phyloP scores from a whole-genome alignment of 352 stramenopile genomes.

The Globisporangium polare region DNA sequence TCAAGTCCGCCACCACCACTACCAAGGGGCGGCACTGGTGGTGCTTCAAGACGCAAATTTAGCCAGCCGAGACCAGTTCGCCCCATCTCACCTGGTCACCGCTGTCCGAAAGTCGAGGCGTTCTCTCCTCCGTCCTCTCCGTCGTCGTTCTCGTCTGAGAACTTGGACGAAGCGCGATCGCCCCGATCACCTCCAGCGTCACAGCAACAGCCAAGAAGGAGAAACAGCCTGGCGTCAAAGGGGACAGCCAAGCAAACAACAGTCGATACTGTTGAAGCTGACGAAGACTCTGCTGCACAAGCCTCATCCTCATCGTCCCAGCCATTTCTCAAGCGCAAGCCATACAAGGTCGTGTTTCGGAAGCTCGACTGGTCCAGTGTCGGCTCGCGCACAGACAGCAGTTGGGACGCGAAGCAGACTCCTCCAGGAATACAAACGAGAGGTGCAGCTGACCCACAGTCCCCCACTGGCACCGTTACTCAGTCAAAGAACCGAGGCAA shows the following conservation, averaged over 20 bases:
- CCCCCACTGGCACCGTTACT: not conserved
- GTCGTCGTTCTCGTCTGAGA: conserved; percentile 38
- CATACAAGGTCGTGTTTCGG: conserved; percentile 61
- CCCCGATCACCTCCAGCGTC: not conserved
- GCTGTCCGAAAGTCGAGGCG: conserved; percentile 23
- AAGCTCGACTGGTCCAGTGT: conserved; percentile 61
- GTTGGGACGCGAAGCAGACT: conserved; percentile 15
- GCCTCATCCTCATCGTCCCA: no score
- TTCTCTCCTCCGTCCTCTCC: conserved; percentile 53
- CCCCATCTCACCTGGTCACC: not conserved
- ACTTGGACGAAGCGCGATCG: not conserved
- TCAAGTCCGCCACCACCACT: not conserved
- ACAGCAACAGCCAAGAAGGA: conserved; percentile 5
- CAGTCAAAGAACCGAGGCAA: not conserved
- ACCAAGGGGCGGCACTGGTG: not conserved
- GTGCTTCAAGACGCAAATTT: no score
- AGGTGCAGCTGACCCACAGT: not conserved
- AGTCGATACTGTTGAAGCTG: not conserved
- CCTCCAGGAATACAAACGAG: not conserved
- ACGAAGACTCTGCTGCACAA: not conserved
- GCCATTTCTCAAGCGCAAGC: conserved; percentile 64
- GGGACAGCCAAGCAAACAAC: not conserved
- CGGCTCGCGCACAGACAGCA: conserved; percentile 54
- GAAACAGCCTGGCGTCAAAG: not conserved
- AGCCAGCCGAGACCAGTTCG: not conserved